Percentiles rank a stretch among this genome's conserved stretches.
Evolutionary conservation across 441 rosid species (phyloP).

Genomic region (Erodium chrysanthum): DNA sequence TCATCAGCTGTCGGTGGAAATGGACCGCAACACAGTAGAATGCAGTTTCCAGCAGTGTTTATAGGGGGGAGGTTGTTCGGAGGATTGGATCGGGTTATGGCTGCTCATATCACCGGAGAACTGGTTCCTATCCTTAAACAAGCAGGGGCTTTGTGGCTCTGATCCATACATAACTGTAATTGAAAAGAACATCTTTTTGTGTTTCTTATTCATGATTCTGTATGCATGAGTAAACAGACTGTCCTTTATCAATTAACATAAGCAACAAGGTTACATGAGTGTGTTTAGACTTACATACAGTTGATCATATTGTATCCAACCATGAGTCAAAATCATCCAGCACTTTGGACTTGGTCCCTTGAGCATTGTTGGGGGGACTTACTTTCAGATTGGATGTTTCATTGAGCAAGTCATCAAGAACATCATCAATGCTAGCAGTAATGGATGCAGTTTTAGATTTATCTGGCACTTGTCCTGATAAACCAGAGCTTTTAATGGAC

Average conservation of each 20-base stretch:
- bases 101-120: constrained; percentile 79
- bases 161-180: too few species aligned
- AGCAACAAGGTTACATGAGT: constrained; percentile 9
- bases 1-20: background rate
- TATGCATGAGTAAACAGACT: background rate
- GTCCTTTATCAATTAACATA: constrained; percentile 10
- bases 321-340: constrained; percentile 76
- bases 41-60: constrained; percentile 66
- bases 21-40: constrained; percentile 4
- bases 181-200: too few species aligned
- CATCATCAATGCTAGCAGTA: constrained; percentile 29
- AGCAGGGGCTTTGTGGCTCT: constrained; percentile 93
- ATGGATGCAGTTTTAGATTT: constrained; percentile 19
- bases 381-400: constrained; percentile 30
- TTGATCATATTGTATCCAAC: constrained; percentile 56
- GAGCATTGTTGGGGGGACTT: constrained; percentile 23
- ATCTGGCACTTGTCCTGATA: constrained; percentile 6
- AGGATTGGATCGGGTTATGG: constrained; percentile 81
- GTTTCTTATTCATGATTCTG: too few species aligned
- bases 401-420: constrained; percentile 50
- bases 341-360: constrained; percentile 34
- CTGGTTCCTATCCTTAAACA: constrained; percentile 57
- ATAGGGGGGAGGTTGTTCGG: constrained; percentile 81
- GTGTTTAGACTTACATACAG: background rate
- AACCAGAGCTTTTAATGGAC: too few species aligned